phyloP scores from a whole-genome alignment of 352 stramenopile genomes.

The Phytopythium boreale region DNA sequence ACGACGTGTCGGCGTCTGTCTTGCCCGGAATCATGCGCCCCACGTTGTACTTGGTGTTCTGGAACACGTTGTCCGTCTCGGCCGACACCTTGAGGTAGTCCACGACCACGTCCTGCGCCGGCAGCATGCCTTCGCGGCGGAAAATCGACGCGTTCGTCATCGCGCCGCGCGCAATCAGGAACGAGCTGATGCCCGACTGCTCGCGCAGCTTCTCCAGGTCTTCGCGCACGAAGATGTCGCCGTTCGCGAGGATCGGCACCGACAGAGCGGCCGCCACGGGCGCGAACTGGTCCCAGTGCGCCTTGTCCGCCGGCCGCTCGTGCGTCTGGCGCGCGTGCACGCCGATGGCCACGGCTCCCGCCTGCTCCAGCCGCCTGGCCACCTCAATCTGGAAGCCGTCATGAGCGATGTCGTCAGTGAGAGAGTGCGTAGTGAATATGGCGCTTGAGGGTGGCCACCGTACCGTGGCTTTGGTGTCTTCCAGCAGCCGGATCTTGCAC shows the following conservation, averaged over 20 bases:
- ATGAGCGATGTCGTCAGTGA: neutral
- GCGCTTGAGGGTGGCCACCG: neutral
- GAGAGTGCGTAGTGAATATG: neutral
- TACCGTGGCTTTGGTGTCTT: conserved; percentile 65
- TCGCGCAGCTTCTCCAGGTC: conserved; percentile 61
- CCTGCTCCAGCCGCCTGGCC: conserved; percentile 56
- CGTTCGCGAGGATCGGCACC: conserved; percentile 86
- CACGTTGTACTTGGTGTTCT: conserved; percentile 92
- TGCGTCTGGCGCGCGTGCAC: conserved; percentile 67
- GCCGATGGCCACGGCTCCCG: conserved; percentile 63
- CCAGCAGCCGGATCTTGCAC: conserved; percentile 85
- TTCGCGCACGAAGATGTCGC: conserved; percentile 81
- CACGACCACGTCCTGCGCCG: conserved; percentile 53
- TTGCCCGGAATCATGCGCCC: conserved; percentile 80
- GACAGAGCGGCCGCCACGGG: conserved; percentile 66
- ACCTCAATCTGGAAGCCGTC: conserved; percentile 50
- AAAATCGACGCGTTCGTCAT: conserved; percentile 85
- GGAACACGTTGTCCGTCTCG: conserved; percentile 85
- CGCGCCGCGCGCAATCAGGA: conserved; percentile 82
- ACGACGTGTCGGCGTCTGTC: conserved; percentile 24
- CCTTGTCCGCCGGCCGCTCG: conserved; percentile 61
- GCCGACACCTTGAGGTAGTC: conserved; percentile 73
- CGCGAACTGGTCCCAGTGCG: conserved; percentile 67
- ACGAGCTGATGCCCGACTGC: conserved; percentile 65
- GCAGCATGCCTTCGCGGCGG: conserved; percentile 58